Base-by-base conservation (phyloP, 2,329 filamentous ascomycete genomes). In the Lojkania enalia region DNA sequence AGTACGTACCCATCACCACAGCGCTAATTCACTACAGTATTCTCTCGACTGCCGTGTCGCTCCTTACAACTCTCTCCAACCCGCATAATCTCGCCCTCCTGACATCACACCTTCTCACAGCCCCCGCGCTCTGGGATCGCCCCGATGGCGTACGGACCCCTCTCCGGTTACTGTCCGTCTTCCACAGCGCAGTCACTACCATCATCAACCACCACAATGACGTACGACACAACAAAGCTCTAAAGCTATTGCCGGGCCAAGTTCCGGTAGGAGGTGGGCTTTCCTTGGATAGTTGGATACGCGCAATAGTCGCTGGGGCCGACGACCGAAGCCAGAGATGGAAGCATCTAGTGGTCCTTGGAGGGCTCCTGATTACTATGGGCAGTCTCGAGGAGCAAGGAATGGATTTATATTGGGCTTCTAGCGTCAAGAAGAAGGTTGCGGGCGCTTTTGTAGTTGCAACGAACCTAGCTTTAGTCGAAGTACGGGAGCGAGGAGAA, bases 341-440 rank as follows among this genome's bases (percentile, higher is more conserved):
- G 90, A 85, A 90, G 67, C 90, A 96, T 67, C 71, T 90, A 20
- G 75, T 96, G n/a, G 79, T 91, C 4, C 79, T 96, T 6, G 84
- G 85, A 0, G 91, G 90, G 2, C 74, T 95, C 16, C 71, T 96
- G 46, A 79, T 92, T 63, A 90, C 88, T 6, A 85, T 91, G 61
- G 86, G 59, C 2, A 62, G 49, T 27, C 52, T 66, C 19, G 66
- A 71, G 52, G 62, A 69, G 55, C 63, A 68, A 29, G 68, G 79
- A 13, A 77, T 81, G 48, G 79, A 84, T 30, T 73, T 83, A 35
- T 78, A 80, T 46, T 80, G 82, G n/a, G 81, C 85, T 4, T 71
- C 75, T 21, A 70, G 77, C 39, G 76, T 92, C 65, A 78, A 85
- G 35, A 79, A 74, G 23, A 88, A 82, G 31, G 74, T 95, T 0